phyloP scores from a whole-genome alignment of 2,329 filamentous ascomycete species.

The Penicillium hesseltinei region DNA sequence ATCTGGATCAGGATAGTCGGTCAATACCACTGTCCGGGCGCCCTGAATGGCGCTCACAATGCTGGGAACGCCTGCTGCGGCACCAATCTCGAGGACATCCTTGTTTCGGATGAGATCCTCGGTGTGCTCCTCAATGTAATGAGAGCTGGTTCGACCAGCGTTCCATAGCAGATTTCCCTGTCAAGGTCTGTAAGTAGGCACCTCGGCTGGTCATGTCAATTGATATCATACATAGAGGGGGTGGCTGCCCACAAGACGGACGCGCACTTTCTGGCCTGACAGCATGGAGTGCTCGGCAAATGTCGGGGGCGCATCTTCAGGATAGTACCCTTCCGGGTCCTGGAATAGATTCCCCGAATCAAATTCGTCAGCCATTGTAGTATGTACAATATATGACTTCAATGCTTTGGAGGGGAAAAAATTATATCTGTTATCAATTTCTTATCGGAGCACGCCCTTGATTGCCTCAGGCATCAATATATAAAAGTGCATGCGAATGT shows the following conservation, averaged over 20 bases:
- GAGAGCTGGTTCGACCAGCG: slow-evolving; percentile 72
- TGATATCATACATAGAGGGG: slow-evolving; percentile 68
- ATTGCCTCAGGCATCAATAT: slow-evolving; percentile 2
- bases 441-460: slow-evolving; percentile 3
- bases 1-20: slow-evolving; percentile 83
- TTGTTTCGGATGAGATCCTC: slow-evolving; percentile 59
- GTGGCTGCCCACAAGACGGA: slow-evolving; percentile 82
- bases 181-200: not conserved
- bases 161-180: slow-evolving; percentile 89
- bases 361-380: slow-evolving; percentile 33
- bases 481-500: not conserved
- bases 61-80: slow-evolving; percentile 80
- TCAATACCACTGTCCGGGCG: slow-evolving; percentile 69
- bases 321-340: slow-evolving; percentile 78
- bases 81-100: slow-evolving; percentile 84
- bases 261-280: slow-evolving; percentile 62
- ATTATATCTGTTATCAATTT: slow-evolving; percentile 15
- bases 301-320: slow-evolving; percentile 72
- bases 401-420: slow-evolving; percentile 4
- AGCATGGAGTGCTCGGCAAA: slow-evolving; percentile 68
- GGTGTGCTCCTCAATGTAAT: slow-evolving; percentile 72
- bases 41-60: slow-evolving; percentile 73
- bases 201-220: not conserved
- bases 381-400: not conserved
- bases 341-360: slow-evolving; percentile 63